These are phyloP conservation scores for Evernia prunastri DNA, from an alignment of 495 filamentous ascomycete species.

Conservation along the genomic window DNA sequence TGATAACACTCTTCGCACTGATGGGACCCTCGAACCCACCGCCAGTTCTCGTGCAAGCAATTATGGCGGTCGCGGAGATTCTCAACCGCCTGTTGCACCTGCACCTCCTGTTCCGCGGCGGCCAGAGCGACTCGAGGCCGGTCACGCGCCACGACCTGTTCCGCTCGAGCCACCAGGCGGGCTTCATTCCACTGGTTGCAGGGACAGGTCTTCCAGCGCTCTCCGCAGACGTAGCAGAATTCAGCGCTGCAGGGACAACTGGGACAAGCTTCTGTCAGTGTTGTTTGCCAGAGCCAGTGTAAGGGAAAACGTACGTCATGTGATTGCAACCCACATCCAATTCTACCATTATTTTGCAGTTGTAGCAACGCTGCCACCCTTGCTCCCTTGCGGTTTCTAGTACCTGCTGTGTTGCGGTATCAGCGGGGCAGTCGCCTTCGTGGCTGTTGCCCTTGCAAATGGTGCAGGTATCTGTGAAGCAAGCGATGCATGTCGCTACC, in stretches of 20 bases:
- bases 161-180: slow-evolving; percentile 29
- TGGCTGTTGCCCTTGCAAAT: slow-evolving; percentile 44
- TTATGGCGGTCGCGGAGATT: slow-evolving; percentile 28
- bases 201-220: slow-evolving; percentile 43
- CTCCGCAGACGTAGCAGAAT: slow-evolving; percentile 55
- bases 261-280: slow-evolving; percentile 7
- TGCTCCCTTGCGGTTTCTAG: slow-evolving; percentile 31
- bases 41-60: slow-evolving; percentile 28
- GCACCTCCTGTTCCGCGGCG: slow-evolving; percentile 2
- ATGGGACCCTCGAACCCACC: slow-evolving; percentile 21
- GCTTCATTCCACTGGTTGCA: slow-evolving; percentile 40
- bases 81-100: slow-evolving; percentile 1
- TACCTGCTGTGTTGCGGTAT: slow-evolving; percentile 33
- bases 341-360: slow-evolving; percentile 37
- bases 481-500: slow-evolving; percentile 39
- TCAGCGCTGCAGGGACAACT: slow-evolving; percentile 48
- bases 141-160: slow-evolving; percentile 33
- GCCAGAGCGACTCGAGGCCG: slow-evolving; percentile 2
- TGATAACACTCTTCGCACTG: slow-evolving; percentile 30
- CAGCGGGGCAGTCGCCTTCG: slow-evolving; percentile 38
- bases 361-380: slow-evolving; percentile 40
- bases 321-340: slow-evolving; percentile 43
- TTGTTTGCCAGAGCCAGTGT: not conserved
- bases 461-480: slow-evolving; percentile 37
- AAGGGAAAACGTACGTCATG: slow-evolving; percentile 32